Conservation (phyloP, 495 filamentous ascomycete genomes). For the Usnea hakonensis region DNA sequence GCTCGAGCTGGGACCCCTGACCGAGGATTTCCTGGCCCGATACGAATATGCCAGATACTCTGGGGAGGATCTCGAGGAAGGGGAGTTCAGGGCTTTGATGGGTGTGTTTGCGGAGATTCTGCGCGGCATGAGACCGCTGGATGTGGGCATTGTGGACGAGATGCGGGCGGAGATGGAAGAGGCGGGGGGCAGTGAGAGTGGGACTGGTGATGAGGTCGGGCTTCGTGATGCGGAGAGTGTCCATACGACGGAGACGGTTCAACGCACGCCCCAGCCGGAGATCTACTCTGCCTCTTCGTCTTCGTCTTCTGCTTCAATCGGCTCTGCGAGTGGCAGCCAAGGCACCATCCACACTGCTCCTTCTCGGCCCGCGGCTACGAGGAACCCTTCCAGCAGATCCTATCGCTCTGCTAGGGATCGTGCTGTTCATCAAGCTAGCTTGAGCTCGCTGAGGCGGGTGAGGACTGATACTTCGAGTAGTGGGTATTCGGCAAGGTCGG, state of each 20-base stretch:
- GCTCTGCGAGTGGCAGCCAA: slow-evolving; percentile 10
- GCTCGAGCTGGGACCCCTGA: slow-evolving; percentile 49
- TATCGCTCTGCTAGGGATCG: slow-evolving; percentile 28
- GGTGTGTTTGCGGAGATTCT: slow-evolving; percentile 77
- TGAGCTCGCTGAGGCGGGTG: slow-evolving; percentile 32
- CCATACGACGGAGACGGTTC: slow-evolving; percentile 14
- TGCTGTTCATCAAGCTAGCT: slow-evolving; percentile 31
- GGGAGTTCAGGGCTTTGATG: slow-evolving; percentile 76
- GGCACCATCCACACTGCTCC: slow-evolving; percentile 17
- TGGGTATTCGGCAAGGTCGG: slow-evolving; percentile 24
- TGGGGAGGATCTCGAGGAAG: slow-evolving; percentile 47
- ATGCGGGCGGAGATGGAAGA: slow-evolving; percentile 26
- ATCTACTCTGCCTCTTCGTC: slow-evolving; percentile 4
- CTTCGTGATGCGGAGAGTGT: slow-evolving; percentile 15
- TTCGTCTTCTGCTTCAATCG: slow-evolving; percentile 6
- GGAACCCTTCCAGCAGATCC: slow-evolving; percentile 22
- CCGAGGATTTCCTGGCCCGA: slow-evolving; percentile 55
- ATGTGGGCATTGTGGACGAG: slow-evolving; percentile 41
- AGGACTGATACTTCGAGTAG: slow-evolving; percentile 33
- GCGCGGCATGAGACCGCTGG: slow-evolving; percentile 60
- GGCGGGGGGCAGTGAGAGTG: background rate
- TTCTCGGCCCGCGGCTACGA: slow-evolving; percentile 19
- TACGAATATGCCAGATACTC: slow-evolving; percentile 88
- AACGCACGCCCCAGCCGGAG: slow-evolving; percentile 16
- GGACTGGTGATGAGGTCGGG: slow-evolving; percentile 20